Evolutionary conservation across 2,329 filamentous ascomycete genomes (phyloP).

Genomic region (Aureobasidium mangrovei): DNA sequence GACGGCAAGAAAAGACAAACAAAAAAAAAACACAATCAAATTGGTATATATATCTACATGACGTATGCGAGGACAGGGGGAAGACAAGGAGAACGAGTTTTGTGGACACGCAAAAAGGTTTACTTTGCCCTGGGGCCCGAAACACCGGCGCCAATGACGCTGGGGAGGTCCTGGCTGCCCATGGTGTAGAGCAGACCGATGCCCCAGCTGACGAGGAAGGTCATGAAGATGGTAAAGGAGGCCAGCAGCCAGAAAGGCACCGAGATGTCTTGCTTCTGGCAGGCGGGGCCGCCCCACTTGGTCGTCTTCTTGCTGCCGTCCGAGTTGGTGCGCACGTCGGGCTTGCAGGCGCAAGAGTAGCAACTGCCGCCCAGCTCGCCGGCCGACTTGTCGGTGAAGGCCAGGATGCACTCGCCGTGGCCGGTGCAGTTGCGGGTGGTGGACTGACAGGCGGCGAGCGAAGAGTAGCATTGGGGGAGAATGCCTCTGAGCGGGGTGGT

Average conservation of each 20-base stretch:
- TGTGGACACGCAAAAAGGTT: not conserved
- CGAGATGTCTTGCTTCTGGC: constrained; percentile 87
- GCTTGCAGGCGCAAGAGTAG: constrained; percentile 69
- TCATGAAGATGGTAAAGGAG: constrained; percentile 61
- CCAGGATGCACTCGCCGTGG: constrained; percentile 67
- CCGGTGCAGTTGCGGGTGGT: constrained; percentile 72
- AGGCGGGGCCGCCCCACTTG: constrained; percentile 76
- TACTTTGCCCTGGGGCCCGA: constrained; percentile 48
- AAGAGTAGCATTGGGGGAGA: constrained; percentile 67
- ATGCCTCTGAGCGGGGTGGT: constrained; percentile 38
- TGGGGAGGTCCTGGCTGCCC: constrained; percentile 78
- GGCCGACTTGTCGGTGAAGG: constrained; percentile 45
- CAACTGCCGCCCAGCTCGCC: constrained; percentile 44
- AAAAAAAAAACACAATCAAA: constrained; percentile 9
- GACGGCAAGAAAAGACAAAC: not conserved
- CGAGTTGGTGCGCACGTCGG: constrained; percentile 44
- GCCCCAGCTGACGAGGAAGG: constrained; percentile 59
- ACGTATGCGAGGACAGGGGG: not conserved
- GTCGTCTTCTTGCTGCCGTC: constrained; percentile 51
- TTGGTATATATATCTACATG: constrained; percentile 13
- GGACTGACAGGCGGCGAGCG: constrained; percentile 57
- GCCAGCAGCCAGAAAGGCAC: constrained; percentile 81
- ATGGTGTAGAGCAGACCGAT: constrained; percentile 75
- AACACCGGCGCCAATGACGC: constrained; percentile 93
- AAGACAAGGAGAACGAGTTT: not conserved